Base-by-base conservation (phyloP, 176 grass and related monocot genomes). In the Chloris gayana region DNA sequence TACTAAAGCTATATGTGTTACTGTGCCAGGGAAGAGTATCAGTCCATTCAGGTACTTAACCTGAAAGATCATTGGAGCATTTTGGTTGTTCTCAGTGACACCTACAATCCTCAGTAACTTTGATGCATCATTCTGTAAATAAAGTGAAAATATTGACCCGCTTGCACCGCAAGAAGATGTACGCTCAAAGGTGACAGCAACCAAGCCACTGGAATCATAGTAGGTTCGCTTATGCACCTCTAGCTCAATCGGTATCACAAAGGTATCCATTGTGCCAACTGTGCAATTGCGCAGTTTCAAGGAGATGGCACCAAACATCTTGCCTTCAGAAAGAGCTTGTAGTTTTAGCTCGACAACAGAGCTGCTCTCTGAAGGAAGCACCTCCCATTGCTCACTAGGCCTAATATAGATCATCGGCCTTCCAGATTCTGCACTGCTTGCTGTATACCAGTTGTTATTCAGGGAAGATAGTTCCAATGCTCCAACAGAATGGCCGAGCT, bases 171-270 rank as follows among this genome's bases (percentile, higher is more conserved):
- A 94, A 59, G 90, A 83, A 22, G 58, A 77, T 69, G 87, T 39
- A 82, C 3, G 45, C 46, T 91, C 88, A 81, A 91, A 91, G 6
- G 67, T 88, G 58, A 90, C 85, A 68, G 88, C 83, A 93, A 99
- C 44, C 72, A 90, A 93, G 31, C 78, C 63, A 45, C 47, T 88
- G 69, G 58, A 73, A 46, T 87, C 64, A 74, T 77, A 85, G 78
- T 75, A 95, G 64, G 78, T 91, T 35, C 76, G 51, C 0, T 63
- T 76, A 73, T 91, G 90, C 47, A 95, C 90, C 79, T 93, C 84
- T 62, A 99, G 68, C 57, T 95, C 96, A 86, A 99, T 81, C 26
- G 92, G 96, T 75, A 93, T 82, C 71, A 99, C 84, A 82, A 91
- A 62, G 68, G 85, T 84, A 59, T 75, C 78, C 12, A 78, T 24